Evolutionary conservation across 495 filamentous ascomycete genomes (phyloP).

Genomic region (Alectoria sarmentosa): DNA sequence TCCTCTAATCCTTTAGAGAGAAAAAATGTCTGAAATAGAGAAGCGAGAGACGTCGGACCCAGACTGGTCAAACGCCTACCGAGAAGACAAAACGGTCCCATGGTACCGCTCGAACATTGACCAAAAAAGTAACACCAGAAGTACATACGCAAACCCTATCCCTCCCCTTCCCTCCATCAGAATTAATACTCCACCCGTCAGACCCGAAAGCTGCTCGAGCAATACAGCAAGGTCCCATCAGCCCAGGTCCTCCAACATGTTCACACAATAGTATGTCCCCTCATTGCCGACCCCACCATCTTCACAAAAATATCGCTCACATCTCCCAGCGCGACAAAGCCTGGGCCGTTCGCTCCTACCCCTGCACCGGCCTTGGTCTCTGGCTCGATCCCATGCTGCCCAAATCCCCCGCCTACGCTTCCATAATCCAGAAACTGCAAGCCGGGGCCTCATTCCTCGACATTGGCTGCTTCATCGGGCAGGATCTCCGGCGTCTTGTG

Average conservation of each 20-base stretch:
- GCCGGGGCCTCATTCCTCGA: slow-evolving; percentile 35
- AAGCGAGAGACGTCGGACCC: too few relatives aligned
- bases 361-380: slow-evolving; percentile 47
- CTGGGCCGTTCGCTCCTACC: slow-evolving; percentile 41
- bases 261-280: neutral
- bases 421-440: slow-evolving; percentile 37
- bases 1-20: too few relatives aligned
- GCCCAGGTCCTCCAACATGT: neutral
- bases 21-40: too few relatives aligned
- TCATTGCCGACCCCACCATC: neutral
- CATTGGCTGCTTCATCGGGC: slow-evolving; percentile 44
- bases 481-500: slow-evolving; percentile 40
- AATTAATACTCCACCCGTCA: slow-evolving; percentile 6
- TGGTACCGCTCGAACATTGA: slow-evolving; percentile 5
- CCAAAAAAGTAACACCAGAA: too few relatives aligned
- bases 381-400: slow-evolving; percentile 42
- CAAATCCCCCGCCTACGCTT: slow-evolving; percentile 31
- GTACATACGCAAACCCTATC: too few relatives aligned
- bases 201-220: slow-evolving; percentile 7
- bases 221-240: slow-evolving; percentile 12
- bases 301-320: too few relatives aligned
- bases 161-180: neutral
- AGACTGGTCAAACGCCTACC: too few relatives aligned
- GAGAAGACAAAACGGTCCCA: slow-evolving; percentile 7
- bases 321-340: slow-evolving; percentile 38